These are phyloP conservation scores for carrot (Daucus carota) DNA, from an alignment of 129 eudicot genomes.

Conservation along the genomic window DNA sequence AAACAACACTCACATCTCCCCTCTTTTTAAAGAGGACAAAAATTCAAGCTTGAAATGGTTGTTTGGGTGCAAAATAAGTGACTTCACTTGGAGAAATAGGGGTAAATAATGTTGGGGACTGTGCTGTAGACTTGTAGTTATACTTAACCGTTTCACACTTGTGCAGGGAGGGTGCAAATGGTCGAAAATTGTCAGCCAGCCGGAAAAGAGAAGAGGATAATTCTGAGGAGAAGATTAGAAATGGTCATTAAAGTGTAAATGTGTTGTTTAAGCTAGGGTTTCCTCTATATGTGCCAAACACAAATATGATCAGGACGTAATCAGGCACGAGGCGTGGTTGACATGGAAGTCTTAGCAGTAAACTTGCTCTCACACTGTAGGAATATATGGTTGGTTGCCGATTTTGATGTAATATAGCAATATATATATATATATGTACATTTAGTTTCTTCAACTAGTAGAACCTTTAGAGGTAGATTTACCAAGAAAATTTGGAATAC, in stretches of 20 bases:
- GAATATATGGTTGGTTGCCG: background rate
- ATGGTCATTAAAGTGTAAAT: slow-evolving; percentile 22
- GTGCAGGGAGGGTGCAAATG: slow-evolving; percentile 47
- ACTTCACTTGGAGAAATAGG: background rate
- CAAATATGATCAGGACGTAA: background rate
- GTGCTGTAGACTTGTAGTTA: background rate
- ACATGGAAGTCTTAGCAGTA: background rate
- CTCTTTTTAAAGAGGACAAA: background rate
- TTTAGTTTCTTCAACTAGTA: background rate
- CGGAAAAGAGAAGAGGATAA: slow-evolving; percentile 28
- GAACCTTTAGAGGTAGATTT: background rate
- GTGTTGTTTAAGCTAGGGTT: background rate
- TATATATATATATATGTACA: background rate
- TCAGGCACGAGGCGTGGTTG: slow-evolving; percentile 7
- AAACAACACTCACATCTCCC: no score
- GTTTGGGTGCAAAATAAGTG: background rate
- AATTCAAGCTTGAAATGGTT: background rate
- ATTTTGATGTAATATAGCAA: slow-evolving; percentile 6
- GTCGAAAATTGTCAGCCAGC: slow-evolving; percentile 28
- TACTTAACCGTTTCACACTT: background rate
- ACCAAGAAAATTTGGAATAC: background rate
- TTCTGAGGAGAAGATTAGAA: slow-evolving; percentile 24
- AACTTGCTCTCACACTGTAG: background rate
- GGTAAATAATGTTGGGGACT: background rate
- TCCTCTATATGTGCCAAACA: background rate